phyloP scores from a whole-genome alignment of 208 protist genomes.

The Leishmania amazonensis region DNA sequence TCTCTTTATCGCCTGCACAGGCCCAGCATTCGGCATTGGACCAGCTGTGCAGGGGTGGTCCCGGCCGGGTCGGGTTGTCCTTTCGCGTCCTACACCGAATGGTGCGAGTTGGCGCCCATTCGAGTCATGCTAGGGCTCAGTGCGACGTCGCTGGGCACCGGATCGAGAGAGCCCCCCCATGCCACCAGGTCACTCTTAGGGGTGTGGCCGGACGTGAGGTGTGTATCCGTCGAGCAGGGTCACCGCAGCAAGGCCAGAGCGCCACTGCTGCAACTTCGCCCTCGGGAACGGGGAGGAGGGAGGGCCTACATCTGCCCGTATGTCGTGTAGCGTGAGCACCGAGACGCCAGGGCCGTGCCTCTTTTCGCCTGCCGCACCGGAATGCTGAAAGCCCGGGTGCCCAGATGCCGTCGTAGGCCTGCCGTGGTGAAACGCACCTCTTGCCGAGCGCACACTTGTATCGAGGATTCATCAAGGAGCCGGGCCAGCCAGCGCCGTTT shows the following conservation, averaged over 20 bases:
- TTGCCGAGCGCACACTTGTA: too few relatives aligned
- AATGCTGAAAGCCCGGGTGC: background rate
- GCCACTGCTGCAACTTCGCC: too few relatives aligned
- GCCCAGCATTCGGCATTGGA: background rate
- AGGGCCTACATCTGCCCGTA: background rate
- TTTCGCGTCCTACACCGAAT: background rate
- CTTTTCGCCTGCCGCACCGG: background rate
- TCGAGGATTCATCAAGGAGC: too few relatives aligned
- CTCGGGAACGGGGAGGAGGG: background rate
- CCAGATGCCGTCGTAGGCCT: background rate
- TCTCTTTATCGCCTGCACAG: background rate
- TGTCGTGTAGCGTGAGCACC: background rate
- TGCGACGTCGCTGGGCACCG: too few relatives aligned
- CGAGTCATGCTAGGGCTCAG: too few relatives aligned
- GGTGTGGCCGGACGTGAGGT: too few relatives aligned
- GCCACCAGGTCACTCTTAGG: too few relatives aligned
- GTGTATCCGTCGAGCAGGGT: background rate
- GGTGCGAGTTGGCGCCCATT: too few relatives aligned
- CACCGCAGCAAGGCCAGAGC: background rate
- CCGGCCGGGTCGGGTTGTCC: background rate
- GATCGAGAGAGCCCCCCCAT: too few relatives aligned
- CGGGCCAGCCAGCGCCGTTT: too few relatives aligned
- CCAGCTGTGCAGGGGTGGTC: background rate
- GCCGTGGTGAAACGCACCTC: too few relatives aligned
- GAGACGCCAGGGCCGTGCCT: background rate